A percentile compares a stretch with the other conserved stretches of the same genome.
These are phyloP conservation scores for Mrakia frigida DNA, from an alignment of 768 basidiomycete genomes.

Conservation along the genomic window DNA sequence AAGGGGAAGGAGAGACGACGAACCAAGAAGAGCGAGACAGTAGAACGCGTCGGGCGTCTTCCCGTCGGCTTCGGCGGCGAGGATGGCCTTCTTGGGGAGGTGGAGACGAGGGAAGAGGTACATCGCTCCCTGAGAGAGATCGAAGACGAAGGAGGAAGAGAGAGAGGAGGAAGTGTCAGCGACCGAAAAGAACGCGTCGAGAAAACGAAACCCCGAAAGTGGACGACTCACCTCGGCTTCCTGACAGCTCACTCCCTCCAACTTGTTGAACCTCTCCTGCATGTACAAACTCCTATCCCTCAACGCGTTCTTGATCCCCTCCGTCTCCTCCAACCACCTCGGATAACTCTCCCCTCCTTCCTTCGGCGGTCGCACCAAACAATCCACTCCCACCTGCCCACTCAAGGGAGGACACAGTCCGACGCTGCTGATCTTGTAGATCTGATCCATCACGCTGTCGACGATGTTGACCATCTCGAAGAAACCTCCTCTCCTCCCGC, in stretches of 20 bases:
- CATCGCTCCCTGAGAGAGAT: conserved; percentile 65
- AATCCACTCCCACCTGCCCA: conserved; percentile 91
- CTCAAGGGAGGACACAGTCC: conserved; percentile 80
- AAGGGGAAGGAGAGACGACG: not conserved
- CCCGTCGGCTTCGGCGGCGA: conserved; percentile 63
- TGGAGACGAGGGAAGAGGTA: conserved; percentile 85
- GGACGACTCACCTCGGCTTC: conserved; percentile 50
- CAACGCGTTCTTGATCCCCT: conserved; percentile 68
- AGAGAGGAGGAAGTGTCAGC: not conserved
- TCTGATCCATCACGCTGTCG: conserved; percentile 68
- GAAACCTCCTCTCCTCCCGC: conserved; percentile 94
- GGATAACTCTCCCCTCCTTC: conserved; percentile 67
- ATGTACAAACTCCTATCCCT: conserved; percentile 65
- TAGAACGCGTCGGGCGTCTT: conserved; percentile 88
- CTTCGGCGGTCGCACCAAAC: conserved; percentile 83
- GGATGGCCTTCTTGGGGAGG: conserved; percentile 65
- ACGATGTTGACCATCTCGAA: conserved; percentile 83
- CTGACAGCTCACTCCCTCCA: conserved; percentile 86
- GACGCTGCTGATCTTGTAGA: conserved; percentile 96
- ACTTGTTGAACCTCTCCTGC: conserved; percentile 68
- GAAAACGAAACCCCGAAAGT: not conserved
- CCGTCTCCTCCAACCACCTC: conserved; percentile 78
- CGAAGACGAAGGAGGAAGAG: not conserved
- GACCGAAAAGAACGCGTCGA: not conserved
- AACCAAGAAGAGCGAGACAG: conserved; percentile 71